Evolutionary conservation across 257 asterid genomes (phyloP).

Genomic region (Misopates orontium): DNA sequence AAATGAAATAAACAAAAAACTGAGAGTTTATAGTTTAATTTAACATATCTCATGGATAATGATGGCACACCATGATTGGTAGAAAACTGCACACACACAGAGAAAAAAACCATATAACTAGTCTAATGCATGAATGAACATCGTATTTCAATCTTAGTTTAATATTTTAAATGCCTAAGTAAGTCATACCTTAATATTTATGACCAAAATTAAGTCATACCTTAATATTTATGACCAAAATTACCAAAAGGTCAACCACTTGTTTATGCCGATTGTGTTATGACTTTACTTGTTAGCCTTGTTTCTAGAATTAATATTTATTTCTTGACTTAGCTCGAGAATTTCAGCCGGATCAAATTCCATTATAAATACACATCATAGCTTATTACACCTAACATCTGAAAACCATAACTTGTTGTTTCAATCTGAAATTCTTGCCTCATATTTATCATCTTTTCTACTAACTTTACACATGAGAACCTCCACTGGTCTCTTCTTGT

Average conservation of each 20-base stretch:
- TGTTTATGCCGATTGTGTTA: not conserved
- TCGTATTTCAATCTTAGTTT: not conserved
- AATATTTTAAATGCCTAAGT: not conserved
- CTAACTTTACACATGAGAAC: constrained; percentile 18
- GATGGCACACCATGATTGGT: no score
- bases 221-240: not conserved
- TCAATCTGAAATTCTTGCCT: no score
- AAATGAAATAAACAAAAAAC: not conserved
- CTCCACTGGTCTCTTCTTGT: not conserved
- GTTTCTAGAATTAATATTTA: no score
- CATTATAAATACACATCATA: constrained; percentile 3
- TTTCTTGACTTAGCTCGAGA: constrained; percentile 13
- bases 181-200: no score
- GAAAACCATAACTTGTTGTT: not conserved
- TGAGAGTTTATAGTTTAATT: not conserved
- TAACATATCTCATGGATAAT: not conserved
- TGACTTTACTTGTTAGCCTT: constrained; percentile 9
- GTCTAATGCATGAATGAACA: not conserved
- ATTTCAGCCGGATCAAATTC: not conserved
- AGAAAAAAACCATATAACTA: not conserved
- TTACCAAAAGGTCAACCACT: constrained; percentile 9
- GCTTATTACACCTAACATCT: not conserved
- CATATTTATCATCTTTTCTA: not conserved
- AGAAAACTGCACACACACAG: no score
- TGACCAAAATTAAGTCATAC: no score